phyloP scores from a whole-genome alignment of 345 rosid genomes.

The Excoecaria agallocha region DNA sequence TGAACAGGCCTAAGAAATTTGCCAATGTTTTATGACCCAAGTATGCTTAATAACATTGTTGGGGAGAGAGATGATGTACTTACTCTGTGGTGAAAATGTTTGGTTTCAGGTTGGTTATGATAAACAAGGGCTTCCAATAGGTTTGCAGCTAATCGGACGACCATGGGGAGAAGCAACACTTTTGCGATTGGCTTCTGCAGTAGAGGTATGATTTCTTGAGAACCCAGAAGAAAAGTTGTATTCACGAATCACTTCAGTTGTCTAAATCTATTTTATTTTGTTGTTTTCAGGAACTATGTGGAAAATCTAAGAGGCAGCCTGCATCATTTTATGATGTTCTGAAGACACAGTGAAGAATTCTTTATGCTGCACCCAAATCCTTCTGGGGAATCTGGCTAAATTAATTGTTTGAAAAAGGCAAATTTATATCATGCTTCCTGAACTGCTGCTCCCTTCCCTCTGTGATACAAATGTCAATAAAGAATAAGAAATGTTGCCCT shows the following conservation, averaged over 20 bases:
- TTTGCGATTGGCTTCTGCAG: conserved; percentile 61
- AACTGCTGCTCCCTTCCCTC: neutral
- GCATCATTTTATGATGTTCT: conserved; percentile 55
- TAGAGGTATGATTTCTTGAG: conserved; percentile 46
- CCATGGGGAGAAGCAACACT: conserved; percentile 88
- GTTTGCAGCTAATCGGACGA: conserved; percentile 71
- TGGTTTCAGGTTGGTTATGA: conserved; percentile 72
- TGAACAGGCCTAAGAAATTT: neutral
- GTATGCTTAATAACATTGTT: neutral
- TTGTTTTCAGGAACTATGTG: conserved; percentile 54
- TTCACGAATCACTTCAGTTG: neutral
- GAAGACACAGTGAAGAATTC: conserved; percentile 23
- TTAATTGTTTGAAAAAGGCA: too few species aligned
- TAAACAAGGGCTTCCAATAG: conserved; percentile 83
- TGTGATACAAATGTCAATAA: neutral
- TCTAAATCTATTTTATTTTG: neutral
- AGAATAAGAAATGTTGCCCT: neutral
- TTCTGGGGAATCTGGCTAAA: neutral
- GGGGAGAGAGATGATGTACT: neutral
- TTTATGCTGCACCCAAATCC: neutral
- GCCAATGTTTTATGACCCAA: neutral
- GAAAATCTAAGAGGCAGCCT: conserved; percentile 56
- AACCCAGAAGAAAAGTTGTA: neutral
- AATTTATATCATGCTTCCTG: neutral
- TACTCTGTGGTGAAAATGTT: neutral